Evolutionary conservation across 176 grass and related monocot genomes (phyloP).

Genomic region (Themeda triandra): DNA sequence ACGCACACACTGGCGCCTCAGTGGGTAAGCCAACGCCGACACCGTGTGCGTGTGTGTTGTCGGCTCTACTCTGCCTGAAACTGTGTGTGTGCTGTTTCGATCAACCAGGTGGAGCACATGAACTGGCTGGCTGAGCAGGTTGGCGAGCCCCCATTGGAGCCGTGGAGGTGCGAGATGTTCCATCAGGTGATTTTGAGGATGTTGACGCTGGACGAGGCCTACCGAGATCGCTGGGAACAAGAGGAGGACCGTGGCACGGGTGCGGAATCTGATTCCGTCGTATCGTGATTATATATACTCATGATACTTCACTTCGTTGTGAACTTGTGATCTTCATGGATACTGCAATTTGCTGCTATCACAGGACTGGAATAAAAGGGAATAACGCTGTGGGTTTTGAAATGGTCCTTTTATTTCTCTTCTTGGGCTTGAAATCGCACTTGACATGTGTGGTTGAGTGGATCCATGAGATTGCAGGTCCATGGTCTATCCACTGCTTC

Average conservation of each 20-base stretch:
- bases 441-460: too few species aligned
- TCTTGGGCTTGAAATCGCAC: too few species aligned
- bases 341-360: too few species aligned
- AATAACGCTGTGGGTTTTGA: too few species aligned
- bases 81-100: not conserved
- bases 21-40: not conserved
- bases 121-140: slow-evolving; percentile 32
- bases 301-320: too few species aligned
- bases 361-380: too few species aligned
- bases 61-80: not conserved
- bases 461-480: too few species aligned
- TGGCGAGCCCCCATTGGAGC: slow-evolving; percentile 4
- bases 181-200: not conserved
- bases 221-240: slow-evolving; percentile 25
- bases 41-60: not conserved
- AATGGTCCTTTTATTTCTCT: too few species aligned
- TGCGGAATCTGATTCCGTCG: too few species aligned
- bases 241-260: not conserved
- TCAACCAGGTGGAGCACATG: slow-evolving; percentile 31
- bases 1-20: slow-evolving; percentile 27
- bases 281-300: too few species aligned
- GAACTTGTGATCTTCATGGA: too few species aligned
- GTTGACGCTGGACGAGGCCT: slow-evolving; percentile 2
- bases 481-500: too few species aligned
- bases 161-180: not conserved